Conservation (phyloP, 192 early-diverging fungal genomes). For the Gryganskiella cystojenkinii region DNA sequence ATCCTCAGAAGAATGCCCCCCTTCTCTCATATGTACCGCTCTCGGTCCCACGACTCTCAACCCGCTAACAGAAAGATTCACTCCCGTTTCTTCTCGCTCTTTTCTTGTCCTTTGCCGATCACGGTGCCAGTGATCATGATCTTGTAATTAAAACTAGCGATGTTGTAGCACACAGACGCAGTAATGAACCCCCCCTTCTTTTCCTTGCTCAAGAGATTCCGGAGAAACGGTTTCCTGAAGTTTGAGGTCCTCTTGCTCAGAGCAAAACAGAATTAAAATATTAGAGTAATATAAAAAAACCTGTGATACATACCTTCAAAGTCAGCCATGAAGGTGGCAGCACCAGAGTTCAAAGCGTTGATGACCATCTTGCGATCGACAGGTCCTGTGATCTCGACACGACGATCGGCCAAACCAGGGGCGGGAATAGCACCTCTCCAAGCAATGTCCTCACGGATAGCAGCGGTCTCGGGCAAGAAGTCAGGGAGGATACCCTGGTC, state of each 20-base stretch:
- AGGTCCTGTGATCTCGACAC: slow-evolving; percentile 98
- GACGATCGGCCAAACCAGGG: slow-evolving; percentile 90
- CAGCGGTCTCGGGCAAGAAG: slow-evolving; percentile 93
- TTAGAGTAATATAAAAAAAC: not conserved
- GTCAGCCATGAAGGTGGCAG: slow-evolving; percentile 97
- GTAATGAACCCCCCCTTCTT: too few relatives aligned
- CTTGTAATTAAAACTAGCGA: too few relatives aligned
- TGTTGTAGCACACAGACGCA: too few relatives aligned
- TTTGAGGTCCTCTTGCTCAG: too few relatives aligned
- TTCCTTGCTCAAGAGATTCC: too few relatives aligned
- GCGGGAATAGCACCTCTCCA: slow-evolving; percentile 96
- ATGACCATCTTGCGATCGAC: slow-evolving; percentile 99
- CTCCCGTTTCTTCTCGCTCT: too few relatives aligned
- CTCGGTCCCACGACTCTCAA: too few relatives aligned
- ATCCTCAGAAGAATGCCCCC: too few relatives aligned
- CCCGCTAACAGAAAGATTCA: too few relatives aligned
- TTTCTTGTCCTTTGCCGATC: not conserved
- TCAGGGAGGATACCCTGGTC: slow-evolving; percentile 89
- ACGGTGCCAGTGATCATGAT: too few relatives aligned
- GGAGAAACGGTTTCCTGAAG: too few relatives aligned
- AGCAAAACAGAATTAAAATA: not conserved
- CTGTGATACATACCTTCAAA: slow-evolving; percentile 78
- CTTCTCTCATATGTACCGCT: too few relatives aligned
- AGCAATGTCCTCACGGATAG: slow-evolving; percentile 89
- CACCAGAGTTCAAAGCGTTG: slow-evolving; percentile 96